Evolutionary conservation across 2,329 filamentous ascomycete species (phyloP).

Genomic region (Lasiodiplodia theobromae): DNA sequence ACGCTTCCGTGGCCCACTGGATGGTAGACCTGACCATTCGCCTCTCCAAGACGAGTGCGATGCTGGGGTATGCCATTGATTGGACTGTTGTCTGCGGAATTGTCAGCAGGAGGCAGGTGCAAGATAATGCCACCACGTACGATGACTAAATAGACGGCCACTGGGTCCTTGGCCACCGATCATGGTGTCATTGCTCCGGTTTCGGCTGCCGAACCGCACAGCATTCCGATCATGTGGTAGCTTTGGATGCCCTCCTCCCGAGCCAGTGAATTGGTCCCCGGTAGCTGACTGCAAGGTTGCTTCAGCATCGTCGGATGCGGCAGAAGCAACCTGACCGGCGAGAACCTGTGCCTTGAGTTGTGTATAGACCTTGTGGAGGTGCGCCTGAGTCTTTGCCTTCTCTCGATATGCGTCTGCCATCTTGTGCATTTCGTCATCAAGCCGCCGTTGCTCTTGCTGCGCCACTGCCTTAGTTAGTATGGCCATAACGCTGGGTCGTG

Average conservation of each 20-base stretch:
- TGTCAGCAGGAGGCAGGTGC: background rate
- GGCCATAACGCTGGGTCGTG: background rate
- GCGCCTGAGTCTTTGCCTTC: slow-evolving; percentile 72
- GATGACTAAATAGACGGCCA: background rate
- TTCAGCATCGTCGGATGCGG: slow-evolving; percentile 58
- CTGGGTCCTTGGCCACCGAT: slow-evolving; percentile 3
- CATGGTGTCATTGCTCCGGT: slow-evolving; percentile 30
- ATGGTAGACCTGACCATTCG: slow-evolving; percentile 38
- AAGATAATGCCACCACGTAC: background rate
- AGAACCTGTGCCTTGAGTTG: slow-evolving; percentile 63
- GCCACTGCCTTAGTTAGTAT: slow-evolving; percentile 52
- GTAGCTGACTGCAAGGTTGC: slow-evolving; percentile 36
- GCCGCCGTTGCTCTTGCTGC: slow-evolving; percentile 66
- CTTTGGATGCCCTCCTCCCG: slow-evolving; percentile 30
- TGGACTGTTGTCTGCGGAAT: slow-evolving; percentile 36
- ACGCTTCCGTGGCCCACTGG: slow-evolving; percentile 36
- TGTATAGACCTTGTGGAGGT: slow-evolving; percentile 69
- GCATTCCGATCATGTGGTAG: background rate
- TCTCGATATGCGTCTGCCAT: slow-evolving; percentile 71
- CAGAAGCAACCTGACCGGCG: slow-evolving; percentile 60
- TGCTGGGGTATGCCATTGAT: slow-evolving; percentile 38
- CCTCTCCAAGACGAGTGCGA: slow-evolving; percentile 39
- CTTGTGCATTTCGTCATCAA: slow-evolving; percentile 76
- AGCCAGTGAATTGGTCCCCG: slow-evolving; percentile 40
- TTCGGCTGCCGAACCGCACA: slow-evolving; percentile 2